Evolutionary conservation across 106 monocot genomes (phyloP).

Genomic region (Dactylorhiza incarnata): DNA sequence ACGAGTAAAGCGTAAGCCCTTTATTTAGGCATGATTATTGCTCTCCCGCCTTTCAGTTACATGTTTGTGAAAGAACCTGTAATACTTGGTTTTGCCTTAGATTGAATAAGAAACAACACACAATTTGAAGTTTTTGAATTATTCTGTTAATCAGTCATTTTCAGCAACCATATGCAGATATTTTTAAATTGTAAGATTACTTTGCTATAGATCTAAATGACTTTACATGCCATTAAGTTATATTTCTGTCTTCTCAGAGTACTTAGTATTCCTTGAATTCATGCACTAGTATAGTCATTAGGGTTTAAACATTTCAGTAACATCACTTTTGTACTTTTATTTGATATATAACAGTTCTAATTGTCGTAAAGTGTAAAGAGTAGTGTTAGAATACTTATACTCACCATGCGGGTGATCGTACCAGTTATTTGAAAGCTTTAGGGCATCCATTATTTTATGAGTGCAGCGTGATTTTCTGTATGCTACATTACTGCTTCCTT

Average conservation of each 20-base stretch:
- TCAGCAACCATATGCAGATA: not conserved
- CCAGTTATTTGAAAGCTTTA: too few relatives aligned
- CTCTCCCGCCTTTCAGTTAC: not conserved
- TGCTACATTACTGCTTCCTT: too few relatives aligned
- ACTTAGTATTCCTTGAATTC: not conserved
- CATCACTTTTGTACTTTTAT: not conserved
- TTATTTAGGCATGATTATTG: not conserved
- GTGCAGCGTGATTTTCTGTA: too few relatives aligned
- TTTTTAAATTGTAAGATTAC: not conserved
- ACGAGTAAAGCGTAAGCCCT: not conserved
- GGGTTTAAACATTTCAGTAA: not conserved
- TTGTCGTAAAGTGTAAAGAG: too few relatives aligned
- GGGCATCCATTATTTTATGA: too few relatives aligned
- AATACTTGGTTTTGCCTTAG: not conserved
- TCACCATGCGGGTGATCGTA: too few relatives aligned
- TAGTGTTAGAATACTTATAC: too few relatives aligned
- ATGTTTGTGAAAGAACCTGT: not conserved
- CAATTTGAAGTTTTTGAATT: not conserved
- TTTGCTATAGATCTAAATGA: not conserved
- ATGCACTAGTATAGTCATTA: not conserved
- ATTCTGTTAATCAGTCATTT: not conserved
- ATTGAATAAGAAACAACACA: too few relatives aligned
- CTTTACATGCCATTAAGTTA: too few relatives aligned
- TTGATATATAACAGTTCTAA: not conserved
- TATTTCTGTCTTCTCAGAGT: too few relatives aligned